phyloP scores from a whole-genome alignment of 2,329 filamentous ascomycete species.

The Apiospora rasikravindrae region DNA sequence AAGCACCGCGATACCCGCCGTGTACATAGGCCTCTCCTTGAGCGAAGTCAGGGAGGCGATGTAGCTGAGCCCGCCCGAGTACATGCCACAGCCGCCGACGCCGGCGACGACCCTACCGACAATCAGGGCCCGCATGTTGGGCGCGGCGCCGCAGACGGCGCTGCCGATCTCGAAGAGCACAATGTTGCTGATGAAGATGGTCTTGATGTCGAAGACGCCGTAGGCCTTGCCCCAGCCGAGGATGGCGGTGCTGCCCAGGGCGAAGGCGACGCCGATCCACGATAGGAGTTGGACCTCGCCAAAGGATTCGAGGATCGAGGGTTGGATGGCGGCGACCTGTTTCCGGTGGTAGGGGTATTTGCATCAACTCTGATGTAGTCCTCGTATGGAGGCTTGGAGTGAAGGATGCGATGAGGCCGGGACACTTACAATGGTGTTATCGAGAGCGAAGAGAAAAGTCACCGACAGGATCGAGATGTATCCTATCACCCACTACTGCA shows the following conservation, averaged over 20 bases:
- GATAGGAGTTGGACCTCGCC: slow-evolving; percentile 43
- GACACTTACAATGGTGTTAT: slow-evolving; percentile 15
- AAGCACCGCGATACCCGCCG: background rate
- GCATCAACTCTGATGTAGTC: background rate
- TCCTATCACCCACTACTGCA: slow-evolving; percentile 7
- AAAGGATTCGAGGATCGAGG: slow-evolving; percentile 44
- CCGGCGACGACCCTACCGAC: slow-evolving; percentile 49
- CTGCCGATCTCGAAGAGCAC: slow-evolving; percentile 36
- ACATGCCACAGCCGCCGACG: slow-evolving; percentile 48
- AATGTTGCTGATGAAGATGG: slow-evolving; percentile 37
- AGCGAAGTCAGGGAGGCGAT: slow-evolving; percentile 22
- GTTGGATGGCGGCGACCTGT: slow-evolving; percentile 50
- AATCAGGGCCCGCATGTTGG: slow-evolving; percentile 51
- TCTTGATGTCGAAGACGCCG: slow-evolving; percentile 51
- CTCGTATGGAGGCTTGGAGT: background rate
- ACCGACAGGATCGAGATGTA: slow-evolving; percentile 2
- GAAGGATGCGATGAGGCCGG: background rate
- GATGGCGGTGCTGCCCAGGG: slow-evolving; percentile 46
- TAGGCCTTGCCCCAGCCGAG: slow-evolving; percentile 45
- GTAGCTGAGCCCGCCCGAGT: slow-evolving; percentile 36
- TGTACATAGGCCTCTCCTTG: background rate
- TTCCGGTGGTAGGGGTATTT: too few species aligned
- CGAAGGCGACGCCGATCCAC: slow-evolving; percentile 48
- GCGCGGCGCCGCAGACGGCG: slow-evolving; percentile 48
- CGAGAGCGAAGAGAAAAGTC: slow-evolving; percentile 12